Percentiles rank a stretch among this genome's conserved stretches.
These are phyloP conservation scores for Xylaria hypoxylon DNA, from an alignment of 2,329 filamentous ascomycete species.

Conservation along the genomic window DNA sequence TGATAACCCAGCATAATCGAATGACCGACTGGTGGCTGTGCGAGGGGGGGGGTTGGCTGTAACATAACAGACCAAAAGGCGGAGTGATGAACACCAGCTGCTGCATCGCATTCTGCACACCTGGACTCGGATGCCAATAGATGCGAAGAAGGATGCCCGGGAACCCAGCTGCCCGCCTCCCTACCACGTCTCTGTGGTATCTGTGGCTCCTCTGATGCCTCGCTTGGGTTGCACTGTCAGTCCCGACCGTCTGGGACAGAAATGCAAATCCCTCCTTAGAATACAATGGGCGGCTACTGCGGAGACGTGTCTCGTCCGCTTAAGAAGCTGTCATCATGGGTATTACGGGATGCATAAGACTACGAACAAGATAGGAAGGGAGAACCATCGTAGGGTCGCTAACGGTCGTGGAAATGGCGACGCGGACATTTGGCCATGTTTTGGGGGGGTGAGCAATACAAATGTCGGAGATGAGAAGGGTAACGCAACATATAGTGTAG, in stretches of 20 bases:
- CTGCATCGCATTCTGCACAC: conserved; percentile 19
- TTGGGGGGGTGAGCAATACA: not conserved
- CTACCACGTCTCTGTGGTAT: conserved; percentile 4
- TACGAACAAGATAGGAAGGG: conserved; percentile 30
- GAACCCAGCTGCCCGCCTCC: conserved; percentile 15
- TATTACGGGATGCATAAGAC: conserved; percentile 24
- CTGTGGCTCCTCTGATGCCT: conserved; percentile 14
- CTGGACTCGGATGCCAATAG: conserved; percentile 14
- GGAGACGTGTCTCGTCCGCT: conserved; percentile 29
- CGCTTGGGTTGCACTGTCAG: conserved; percentile 30
- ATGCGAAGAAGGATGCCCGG: conserved; percentile 22
- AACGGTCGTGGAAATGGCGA: conserved; percentile 8
- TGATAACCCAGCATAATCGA: not conserved
- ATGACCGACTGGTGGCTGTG: conserved; percentile 25
- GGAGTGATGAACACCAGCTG: conserved; percentile 20
- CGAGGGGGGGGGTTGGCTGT: conserved; percentile 15
- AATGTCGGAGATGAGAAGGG: not conserved
- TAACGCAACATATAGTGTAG: too few relatives aligned
- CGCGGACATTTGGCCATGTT: not conserved
- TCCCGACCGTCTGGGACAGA: conserved; percentile 36
- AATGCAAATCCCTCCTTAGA: conserved; percentile 32
- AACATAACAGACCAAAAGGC: conserved; percentile 28
- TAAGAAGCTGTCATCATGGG: conserved; percentile 23
- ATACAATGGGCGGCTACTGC: conserved; percentile 33
- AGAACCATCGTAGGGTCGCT: conserved; percentile 17